Conservation (phyloP, 768 basidiomycete species). For the Pleurotus djamor region DNA sequence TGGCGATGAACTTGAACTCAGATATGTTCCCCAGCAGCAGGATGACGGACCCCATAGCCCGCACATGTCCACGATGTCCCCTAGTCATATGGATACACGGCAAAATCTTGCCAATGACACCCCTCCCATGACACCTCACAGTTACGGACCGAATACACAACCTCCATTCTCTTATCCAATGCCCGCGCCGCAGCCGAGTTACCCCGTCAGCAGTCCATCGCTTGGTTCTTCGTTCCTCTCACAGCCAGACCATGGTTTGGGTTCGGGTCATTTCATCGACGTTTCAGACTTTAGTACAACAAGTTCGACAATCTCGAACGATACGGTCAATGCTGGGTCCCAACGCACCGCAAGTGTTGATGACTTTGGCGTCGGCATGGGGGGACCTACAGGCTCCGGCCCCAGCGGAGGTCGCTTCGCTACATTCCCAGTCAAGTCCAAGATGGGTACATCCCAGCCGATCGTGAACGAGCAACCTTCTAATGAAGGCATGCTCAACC, state of each 20-base stretch:
- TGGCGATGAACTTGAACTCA: not conserved
- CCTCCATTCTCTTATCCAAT: constrained; percentile 5
- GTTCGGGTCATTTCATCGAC: constrained; percentile 6
- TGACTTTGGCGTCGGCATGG: constrained; percentile 38
- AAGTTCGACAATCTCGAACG: not conserved
- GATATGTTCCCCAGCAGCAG: not conserved
- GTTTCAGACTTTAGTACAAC: not conserved
- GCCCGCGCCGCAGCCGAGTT: constrained; percentile 1
- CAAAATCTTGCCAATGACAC: not conserved
- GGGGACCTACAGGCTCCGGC: constrained; percentile 18
- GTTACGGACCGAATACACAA: not conserved
- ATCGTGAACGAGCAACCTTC: not conserved
- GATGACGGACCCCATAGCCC: not conserved
- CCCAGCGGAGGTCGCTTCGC: constrained; percentile 53
- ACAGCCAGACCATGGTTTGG: constrained; percentile 6
- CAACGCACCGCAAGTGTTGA: constrained; percentile 25
- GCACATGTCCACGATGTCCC: not conserved
- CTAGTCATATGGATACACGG: no score
- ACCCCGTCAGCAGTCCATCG: not conserved
- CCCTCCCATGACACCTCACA: not conserved
- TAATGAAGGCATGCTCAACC: constrained; percentile 12
- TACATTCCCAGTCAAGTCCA: constrained; percentile 59
- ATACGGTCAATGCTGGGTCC: not conserved
- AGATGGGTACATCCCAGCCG: constrained; percentile 21
- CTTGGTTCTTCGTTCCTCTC: not conserved